Evolutionary conservation across 805 yeast genomes (phyloP).

Genomic region (Barnettozyma pratensis): DNA sequence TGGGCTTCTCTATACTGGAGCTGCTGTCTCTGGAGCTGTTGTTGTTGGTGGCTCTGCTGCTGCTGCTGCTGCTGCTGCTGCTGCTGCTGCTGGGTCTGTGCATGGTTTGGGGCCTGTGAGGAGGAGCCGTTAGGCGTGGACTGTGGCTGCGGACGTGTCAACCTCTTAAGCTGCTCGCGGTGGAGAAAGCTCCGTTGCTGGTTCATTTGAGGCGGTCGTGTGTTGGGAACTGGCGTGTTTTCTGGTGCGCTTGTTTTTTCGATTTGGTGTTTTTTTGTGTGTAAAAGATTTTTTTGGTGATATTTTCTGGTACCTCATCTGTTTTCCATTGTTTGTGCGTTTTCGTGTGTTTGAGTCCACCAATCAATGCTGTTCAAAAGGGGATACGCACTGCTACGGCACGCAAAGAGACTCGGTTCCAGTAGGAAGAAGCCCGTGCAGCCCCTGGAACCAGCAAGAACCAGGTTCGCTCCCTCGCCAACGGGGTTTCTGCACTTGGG

Average conservation of each 20-base stretch:
- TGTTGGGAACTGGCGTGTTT: not conserved
- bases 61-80: not conserved
- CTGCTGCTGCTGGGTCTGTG: not conserved
- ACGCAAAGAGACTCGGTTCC: conserved; percentile 5
- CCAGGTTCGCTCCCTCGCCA: conserved; percentile 97
- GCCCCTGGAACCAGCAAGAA: conserved; percentile 53
- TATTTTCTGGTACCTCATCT: not conserved
- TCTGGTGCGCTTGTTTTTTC: not conserved
- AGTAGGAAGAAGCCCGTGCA: conserved; percentile 12
- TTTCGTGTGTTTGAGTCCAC: not conserved
- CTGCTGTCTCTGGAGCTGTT: conserved; percentile 6
- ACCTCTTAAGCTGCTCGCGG: not conserved
- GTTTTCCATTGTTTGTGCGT: not conserved
- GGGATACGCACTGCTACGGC: conserved; percentile 5
- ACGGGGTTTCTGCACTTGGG: conserved; percentile 95
- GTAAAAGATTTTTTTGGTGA: not conserved
- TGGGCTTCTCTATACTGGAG: conserved; percentile 21
- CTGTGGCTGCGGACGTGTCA: not conserved
- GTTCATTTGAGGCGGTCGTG: not conserved
- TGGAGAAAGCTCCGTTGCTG: not conserved
- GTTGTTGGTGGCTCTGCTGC: conserved; percentile 3
- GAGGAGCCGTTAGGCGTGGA: not conserved
- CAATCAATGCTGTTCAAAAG: conserved; percentile 1
- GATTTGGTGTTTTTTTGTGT: not conserved
- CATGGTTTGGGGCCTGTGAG: not conserved